Evolutionary conservation across 2,329 filamentous ascomycete species (phyloP), one percentile per base, ranked within the genome.

Genomic region (Verticillium nonalfalfae): DNA sequence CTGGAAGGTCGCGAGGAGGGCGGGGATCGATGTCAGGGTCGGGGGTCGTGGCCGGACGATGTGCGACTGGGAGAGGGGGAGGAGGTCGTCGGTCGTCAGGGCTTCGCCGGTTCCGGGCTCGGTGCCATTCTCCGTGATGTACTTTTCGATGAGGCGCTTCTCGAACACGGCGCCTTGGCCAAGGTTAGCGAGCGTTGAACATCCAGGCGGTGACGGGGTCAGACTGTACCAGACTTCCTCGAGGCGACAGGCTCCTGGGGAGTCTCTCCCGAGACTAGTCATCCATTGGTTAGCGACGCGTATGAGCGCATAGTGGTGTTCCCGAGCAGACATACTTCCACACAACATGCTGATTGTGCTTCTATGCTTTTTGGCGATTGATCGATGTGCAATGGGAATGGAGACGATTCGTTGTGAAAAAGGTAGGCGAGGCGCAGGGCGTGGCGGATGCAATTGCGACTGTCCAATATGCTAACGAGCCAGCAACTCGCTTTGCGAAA

Each of bases 161-260:
- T 99, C 95, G 76, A 96, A 99, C 58, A 98, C 86, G 74, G 90
- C 89, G 70, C 94, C 91, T 91, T 33, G 14, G 9, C 26, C 26
- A 7, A 18, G 55, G 50, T 77, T 70, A 78, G 72, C 56, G 56
- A 36, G 6, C 18, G n/a, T 4, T 4, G 26, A 5, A 9, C 59
- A 34, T 60, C 56, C 61, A 56, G 60, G 58, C 56, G 65, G 45
- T 63, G 55, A 59, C 21, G 14, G 62, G 56, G 62, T 60, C 58
- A 59, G 64, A 64, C 79, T 87, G 70, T 81, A 93, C 91, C 93
- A 72, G 92, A 96, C 80, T 97, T 96, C 76, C 90, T 90, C 72
- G 95, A 99, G 72, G 93, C 91, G 68, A 98, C 94, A 61, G 95
- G 93, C 78, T 93, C 89, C 79, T 97, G 90, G 67, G 95, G 94